Evolutionary conservation across 2,329 filamentous ascomycete species (phyloP), one percentile per base, ranked within the genome.

Genomic region (Epichloe amarillans): DNA sequence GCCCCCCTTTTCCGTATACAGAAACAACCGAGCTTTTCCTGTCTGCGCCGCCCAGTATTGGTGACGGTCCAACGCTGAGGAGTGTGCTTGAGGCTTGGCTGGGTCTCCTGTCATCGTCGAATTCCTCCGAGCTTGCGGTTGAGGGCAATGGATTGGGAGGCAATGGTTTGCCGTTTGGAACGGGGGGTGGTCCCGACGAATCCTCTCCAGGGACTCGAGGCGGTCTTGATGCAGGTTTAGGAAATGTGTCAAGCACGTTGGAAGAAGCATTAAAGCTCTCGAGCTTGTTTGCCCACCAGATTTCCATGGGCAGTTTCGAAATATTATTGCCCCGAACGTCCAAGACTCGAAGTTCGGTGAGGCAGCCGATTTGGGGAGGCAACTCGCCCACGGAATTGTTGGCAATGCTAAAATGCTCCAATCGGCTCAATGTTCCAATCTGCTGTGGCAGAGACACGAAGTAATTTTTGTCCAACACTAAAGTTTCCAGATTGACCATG

Each of bases 261-360:
- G 93, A 96, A 0, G 91, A 97, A 12, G 95, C 83, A 60, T 98
- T 98, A 53, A 98, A 77, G 0, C 85, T 91, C 66, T 97, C 90
- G 50, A 98, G 69, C 62, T 85, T 89, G 59, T 84, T 84, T 48
- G 91, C 91, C 74, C 88, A 91, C 93, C 93, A 98, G n/a, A 98
- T 77, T 62, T 98, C 93, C 62, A 87, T 81, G 2, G 93, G 93
- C 35, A 98, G 73, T 61, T 84, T 85, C 56, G 84, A 85, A 52
- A 98, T 77, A 62, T 97, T 98, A 71, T 97, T 98, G 62, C 93
- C 88, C 55, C 91, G 80, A 17, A 97, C 77, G 63, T 98, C 91
- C 40, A 98, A 74, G 55, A 89, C 84, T 49, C 82, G 84, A 54
- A 98, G 74, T 64, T 97, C 91, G 0, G 76, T 79, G 23, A 98